These are phyloP conservation scores for Fragaria vesca DNA, from an alignment of 306 rosid genomes.

Conservation along the genomic window DNA sequence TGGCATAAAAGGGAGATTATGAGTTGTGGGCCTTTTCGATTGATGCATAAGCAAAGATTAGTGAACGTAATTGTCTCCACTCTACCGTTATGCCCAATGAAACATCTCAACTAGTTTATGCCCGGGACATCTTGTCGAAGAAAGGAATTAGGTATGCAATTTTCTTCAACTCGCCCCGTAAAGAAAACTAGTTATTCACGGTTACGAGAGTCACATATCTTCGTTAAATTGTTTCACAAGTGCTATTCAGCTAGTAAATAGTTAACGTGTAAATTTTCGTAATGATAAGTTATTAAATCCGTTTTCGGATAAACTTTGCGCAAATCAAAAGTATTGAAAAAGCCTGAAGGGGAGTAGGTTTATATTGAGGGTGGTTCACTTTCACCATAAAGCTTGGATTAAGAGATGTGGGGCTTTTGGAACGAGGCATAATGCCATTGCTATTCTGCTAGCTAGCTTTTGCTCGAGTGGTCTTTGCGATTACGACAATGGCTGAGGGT, in stretches of 20 bases:
- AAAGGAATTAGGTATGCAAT: not conserved
- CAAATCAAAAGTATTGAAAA: not conserved
- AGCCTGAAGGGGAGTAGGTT: not conserved
- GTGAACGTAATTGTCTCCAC: not conserved
- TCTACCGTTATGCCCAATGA: not conserved
- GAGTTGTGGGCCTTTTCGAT: slow-evolving; percentile 1
- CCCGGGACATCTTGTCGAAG: not conserved
- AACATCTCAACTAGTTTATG: not conserved
- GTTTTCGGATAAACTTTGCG: not conserved
- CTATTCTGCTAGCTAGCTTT: not conserved
- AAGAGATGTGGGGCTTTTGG: slow-evolving; percentile 24
- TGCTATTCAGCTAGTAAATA: too few relatives aligned
- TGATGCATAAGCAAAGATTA: not conserved
- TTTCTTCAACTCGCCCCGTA: not conserved
- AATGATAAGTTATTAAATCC: not conserved
- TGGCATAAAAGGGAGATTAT: not conserved
- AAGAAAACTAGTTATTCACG: too few relatives aligned
- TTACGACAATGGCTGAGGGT: not conserved
- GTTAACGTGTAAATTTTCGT: too few relatives aligned
- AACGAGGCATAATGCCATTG: not conserved
- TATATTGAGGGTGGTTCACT: not conserved
- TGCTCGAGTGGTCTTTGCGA: not conserved
- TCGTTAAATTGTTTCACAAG: not conserved
- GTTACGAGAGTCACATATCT: too few relatives aligned
- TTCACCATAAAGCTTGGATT: slow-evolving; percentile 22